Percentiles rank a stretch among this genome's conserved stretches.
These are phyloP conservation scores for Gomphus sp. DNA, from an alignment of 1,284 basidiomycete species.

Conservation along the genomic window DNA sequence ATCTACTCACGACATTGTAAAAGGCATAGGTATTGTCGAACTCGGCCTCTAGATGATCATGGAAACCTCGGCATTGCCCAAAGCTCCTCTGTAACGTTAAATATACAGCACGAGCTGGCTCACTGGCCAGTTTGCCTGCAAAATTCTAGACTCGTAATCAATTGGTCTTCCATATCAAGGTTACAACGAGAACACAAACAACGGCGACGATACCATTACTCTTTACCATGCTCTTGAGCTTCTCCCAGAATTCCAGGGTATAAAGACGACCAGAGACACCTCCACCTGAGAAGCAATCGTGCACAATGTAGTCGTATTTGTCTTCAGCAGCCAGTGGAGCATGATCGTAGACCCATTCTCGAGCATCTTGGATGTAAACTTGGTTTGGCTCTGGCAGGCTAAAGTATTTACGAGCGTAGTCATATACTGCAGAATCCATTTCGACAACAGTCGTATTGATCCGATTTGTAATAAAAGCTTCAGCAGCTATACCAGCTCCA, in stretches of 20 bases:
- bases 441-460: constrained; percentile 70
- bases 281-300: constrained; percentile 90
- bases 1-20: constrained; percentile 59
- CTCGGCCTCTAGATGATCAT: constrained; percentile 47
- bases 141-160: constrained; percentile 41
- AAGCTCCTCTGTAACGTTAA: constrained; percentile 62
- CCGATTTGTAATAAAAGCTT: constrained; percentile 59
- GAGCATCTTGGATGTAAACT: constrained; percentile 70
- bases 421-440: constrained; percentile 81
- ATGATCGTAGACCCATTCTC: constrained; percentile 46
- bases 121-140: constrained; percentile 57
- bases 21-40: constrained; percentile 45
- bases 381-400: constrained; percentile 50
- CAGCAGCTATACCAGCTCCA: constrained; percentile 74
- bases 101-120: constrained; percentile 57
- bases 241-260: constrained; percentile 73
- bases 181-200: constrained; percentile 29
- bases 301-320: constrained; percentile 70
- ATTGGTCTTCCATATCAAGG: neutral
- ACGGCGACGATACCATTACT: constrained; percentile 71
- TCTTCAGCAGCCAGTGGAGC: constrained; percentile 17
- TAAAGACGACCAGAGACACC: constrained; percentile 76
- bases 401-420: constrained; percentile 73
- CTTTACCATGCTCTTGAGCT: constrained; percentile 55
- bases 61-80: constrained; percentile 70